Evolutionary conservation across 371 early-diverging fungal genomes (phyloP), one percentile per base, ranked within the genome.

Genomic region (Rhizopus delemar): DNA sequence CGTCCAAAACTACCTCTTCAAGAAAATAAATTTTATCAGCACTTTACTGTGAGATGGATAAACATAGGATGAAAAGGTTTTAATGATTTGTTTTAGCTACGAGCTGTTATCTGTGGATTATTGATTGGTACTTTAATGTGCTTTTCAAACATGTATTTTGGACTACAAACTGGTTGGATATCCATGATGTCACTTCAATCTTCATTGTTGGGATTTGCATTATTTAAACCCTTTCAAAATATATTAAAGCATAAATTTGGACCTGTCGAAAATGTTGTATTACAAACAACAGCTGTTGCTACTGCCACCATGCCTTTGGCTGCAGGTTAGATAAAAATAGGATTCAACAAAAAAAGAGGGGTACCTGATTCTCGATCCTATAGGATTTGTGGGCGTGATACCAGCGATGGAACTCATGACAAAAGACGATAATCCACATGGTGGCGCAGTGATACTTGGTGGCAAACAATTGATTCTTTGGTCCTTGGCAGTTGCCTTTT

Each of bases 141-240:
- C 51, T 92, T 92, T 64, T 89, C 90, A 53, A 92, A 92, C 65
- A 89, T 89, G 85, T 92, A 90, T 68, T 92, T 91, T 74, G 93
- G 93, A 0, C 71, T 92, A 15, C 93, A 92, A 57, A 90, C 90
- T 45, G 93, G 93, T 0, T 92, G 93, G 93, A 91, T 92, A 51
- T 83, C 84, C 34, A 91, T 92, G 93, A 91, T 91, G 91, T 88
- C 90, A 4, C 73, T 92, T n/a, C 93, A 91, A 65, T 86, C 91
- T 12, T 90, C 91, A 0, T 70, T 92, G 5, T 74, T 92, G 0
- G 91, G 90, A 0, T 92, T 86, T 64, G 90, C 88, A 12, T 72
- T 91, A 22, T 90, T 91, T 68, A 87, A 88, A 52, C 79, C 84
- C 2, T 66, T 82, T 38, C 81, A 83, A 57, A 73, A 62, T 3